phyloP scores from a whole-genome alignment of 116 monocot species.

The Posidonia oceanica region DNA sequence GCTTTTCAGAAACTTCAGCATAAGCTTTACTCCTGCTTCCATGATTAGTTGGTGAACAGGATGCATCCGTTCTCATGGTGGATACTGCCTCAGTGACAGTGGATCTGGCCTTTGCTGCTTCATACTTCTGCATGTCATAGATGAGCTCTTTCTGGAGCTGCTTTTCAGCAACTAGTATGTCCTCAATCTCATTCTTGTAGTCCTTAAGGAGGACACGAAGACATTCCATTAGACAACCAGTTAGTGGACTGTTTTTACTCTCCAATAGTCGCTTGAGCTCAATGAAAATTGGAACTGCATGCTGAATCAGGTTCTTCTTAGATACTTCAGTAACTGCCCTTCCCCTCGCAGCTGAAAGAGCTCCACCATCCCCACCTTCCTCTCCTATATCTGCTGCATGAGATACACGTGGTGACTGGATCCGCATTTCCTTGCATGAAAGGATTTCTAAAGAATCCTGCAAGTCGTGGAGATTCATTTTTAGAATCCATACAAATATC shows the following conservation, averaged over 20 bases:
- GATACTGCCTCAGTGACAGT: constrained; percentile 27
- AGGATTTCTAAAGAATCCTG: constrained; percentile 79
- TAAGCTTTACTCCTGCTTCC: neutral
- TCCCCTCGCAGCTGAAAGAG: constrained; percentile 45
- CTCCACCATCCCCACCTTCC: constrained; percentile 33
- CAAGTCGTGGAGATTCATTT: neutral
- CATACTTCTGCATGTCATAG: constrained; percentile 88
- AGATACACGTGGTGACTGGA: constrained; percentile 30
- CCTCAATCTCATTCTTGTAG: constrained; percentile 90
- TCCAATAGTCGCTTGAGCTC: constrained; percentile 84
- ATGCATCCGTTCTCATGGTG: constrained; percentile 11
- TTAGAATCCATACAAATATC: neutral
- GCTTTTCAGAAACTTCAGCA: constrained; percentile 27
- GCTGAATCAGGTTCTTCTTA: constrained; percentile 90
- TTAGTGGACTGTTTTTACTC: constrained; percentile 86
- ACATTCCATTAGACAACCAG: constrained; percentile 84
- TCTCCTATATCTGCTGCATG: constrained; percentile 56
- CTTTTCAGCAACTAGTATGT: constrained; percentile 84
- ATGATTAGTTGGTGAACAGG: constrained; percentile 9
- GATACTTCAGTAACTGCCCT: constrained; percentile 77
- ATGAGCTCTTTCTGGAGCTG: constrained; percentile 93
- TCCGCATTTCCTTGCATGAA: constrained; percentile 86
- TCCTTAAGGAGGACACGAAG: constrained; percentile 74
- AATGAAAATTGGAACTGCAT: constrained; percentile 86
- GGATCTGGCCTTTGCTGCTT: constrained; percentile 45